phyloP scores from a whole-genome alignment of 345 rosid genomes.

The Toxicodendron radicans region DNA sequence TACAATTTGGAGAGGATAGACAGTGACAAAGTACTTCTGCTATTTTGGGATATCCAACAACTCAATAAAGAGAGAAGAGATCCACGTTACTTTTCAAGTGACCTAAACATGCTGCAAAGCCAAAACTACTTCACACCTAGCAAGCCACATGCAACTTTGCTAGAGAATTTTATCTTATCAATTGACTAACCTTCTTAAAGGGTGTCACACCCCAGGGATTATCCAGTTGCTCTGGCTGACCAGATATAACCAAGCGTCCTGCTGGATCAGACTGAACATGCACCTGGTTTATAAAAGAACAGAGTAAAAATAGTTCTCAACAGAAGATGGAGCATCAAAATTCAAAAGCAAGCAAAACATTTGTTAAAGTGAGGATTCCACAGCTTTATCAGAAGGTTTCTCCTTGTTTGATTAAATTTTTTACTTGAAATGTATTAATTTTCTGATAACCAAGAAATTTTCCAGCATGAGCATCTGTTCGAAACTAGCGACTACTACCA shows the following conservation, averaged over 20 bases:
- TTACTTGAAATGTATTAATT: too few relatives aligned
- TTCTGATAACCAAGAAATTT: too few relatives aligned
- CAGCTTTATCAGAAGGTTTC: background rate
- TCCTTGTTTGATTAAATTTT: background rate
- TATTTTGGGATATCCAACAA: background rate
- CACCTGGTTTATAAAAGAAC: constrained; percentile 40
- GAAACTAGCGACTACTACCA: background rate
- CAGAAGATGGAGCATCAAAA: background rate
- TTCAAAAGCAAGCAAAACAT: constrained; percentile 6
- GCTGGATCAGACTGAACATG: constrained; percentile 78
- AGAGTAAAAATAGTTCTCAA: background rate
- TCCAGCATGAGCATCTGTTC: background rate
- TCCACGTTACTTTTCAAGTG: background rate
- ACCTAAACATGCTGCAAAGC: background rate
- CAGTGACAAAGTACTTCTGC: background rate
- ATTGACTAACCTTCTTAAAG: constrained; percentile 55
- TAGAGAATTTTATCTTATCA: background rate
- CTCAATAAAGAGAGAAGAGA: background rate
- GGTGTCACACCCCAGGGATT: constrained; percentile 80
- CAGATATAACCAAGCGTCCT: constrained; percentile 69
- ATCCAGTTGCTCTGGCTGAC: constrained; percentile 61
- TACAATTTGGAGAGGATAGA: background rate
- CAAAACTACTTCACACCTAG: background rate
- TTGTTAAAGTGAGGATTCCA: background rate
- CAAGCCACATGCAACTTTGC: background rate